A percentile compares a stretch with the other conserved stretches of the same genome.
phyloP scores from a whole-genome alignment of 2,329 filamentous ascomycete genomes.

The Pezicula radicicola region DNA sequence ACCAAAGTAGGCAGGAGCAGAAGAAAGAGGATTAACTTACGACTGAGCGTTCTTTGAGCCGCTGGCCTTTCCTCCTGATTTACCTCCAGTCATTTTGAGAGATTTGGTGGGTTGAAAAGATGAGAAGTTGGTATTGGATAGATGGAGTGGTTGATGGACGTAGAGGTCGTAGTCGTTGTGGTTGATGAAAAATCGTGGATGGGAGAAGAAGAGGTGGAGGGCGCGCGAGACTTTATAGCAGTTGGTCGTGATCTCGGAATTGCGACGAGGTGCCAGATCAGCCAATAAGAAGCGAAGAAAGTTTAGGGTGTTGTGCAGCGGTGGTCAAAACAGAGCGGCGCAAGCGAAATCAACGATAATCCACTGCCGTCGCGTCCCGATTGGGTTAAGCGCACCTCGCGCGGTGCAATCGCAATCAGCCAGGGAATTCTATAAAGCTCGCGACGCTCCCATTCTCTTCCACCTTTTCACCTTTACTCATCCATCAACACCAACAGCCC shows the following conservation, averaged over 20 bases:
- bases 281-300: too few species aligned
- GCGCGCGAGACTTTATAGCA: slow-evolving; percentile 5
- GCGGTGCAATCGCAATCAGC: too few species aligned
- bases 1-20: slow-evolving; percentile 6
- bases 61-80: slow-evolving; percentile 99
- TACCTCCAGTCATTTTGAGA: slow-evolving; percentile 99
- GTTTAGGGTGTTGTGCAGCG: too few species aligned
- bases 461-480: too few species aligned
- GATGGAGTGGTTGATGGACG: slow-evolving; percentile 20
- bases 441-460: too few species aligned
- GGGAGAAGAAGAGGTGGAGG: slow-evolving; percentile 5
- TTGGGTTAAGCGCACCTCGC: too few species aligned
- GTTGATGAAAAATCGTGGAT: slow-evolving; percentile 18
- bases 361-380: too few species aligned
- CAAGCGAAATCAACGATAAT: too few species aligned
- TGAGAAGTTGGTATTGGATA: slow-evolving; percentile 22
- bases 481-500: too few species aligned
- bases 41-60: slow-evolving; percentile 99
- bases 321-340: too few species aligned
- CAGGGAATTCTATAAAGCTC: too few species aligned
- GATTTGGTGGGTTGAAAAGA: slow-evolving; percentile 36
- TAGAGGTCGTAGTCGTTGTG: slow-evolving; percentile 13
- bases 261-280: too few species aligned
- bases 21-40: slow-evolving; percentile 56
- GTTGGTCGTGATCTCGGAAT: slow-evolving; percentile 1